Conservation (phyloP, 257 asterid genomes). For the Striga asiatica region DNA sequence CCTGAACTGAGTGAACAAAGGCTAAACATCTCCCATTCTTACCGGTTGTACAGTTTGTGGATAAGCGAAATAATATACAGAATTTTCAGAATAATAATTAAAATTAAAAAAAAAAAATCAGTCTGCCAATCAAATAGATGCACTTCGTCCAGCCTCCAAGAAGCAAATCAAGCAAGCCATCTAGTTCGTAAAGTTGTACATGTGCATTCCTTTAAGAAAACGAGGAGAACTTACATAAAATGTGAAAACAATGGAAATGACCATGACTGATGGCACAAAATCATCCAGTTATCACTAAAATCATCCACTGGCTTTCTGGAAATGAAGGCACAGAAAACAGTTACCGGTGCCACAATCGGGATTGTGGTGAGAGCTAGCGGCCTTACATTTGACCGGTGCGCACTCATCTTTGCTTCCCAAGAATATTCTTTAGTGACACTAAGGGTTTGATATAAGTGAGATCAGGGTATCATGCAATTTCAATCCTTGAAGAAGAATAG, state of each 20-base stretch:
- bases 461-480: no score
- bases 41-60: not conserved
- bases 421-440: not conserved
- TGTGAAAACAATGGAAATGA: constrained; percentile 54
- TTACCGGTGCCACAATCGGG: constrained; percentile 74
- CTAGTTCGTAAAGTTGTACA: not conserved
- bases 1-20: no score
- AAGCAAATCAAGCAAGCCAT: not conserved
- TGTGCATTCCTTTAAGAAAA: not conserved
- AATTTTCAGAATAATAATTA: no score
- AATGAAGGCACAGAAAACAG: constrained; percentile 76
- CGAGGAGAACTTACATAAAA: constrained; percentile 54
- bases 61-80: not conserved
- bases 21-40: no score
- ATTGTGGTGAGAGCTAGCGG: constrained; percentile 70
- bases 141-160: not conserved
- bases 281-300: constrained; percentile 46
- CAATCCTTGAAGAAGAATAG: no score
- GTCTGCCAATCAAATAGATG: not conserved
- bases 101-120: no score
- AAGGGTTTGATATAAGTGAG: no score
- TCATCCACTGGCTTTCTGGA: constrained; percentile 75
- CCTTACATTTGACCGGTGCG: constrained; percentile 90
- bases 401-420: no score
- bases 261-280: constrained; percentile 72